Base-by-base conservation (phyloP, 1,284 basidiomycete species). In the Puccinia novopanici region DNA sequence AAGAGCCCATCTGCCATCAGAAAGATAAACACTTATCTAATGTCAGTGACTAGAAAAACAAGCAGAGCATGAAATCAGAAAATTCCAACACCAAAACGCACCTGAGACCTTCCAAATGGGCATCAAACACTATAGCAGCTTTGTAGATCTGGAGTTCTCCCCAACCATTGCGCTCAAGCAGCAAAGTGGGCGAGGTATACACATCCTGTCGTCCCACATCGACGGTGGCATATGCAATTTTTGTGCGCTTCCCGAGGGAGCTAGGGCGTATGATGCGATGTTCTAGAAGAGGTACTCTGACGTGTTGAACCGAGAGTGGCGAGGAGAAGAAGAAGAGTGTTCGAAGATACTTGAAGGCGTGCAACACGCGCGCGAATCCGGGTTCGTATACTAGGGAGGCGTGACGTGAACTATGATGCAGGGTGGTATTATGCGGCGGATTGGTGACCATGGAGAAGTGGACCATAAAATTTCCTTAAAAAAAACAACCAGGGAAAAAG, bases 121-220 rank as follows among this genome's bases (percentile, higher is more conserved):
- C 77, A 70, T 72, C 68, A 37, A 79, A 79, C 19, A 61, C 77
- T 42, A 79, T 52, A 17, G 30, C 22, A 70, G 77, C 77, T 30
- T 72, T 48, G 68, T 79, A 79, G n/a, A 79, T 52, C 19, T 79
- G 77, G 34, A 72, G 68, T 73, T 79, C 77, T 22, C 77, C 77
- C 68, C 67, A 79, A 19, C 75, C 75, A 48, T 77, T 37, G 8
- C 17, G 27, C 52, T 77, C 40, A 30, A 70, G 37, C n/a, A 77
- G 34, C 22, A 65, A 42, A 12, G 27, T 45, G 4, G 65, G 52
- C 55, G 52, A 70, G 67, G 24, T 34, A 34, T 77, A 70, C 15
- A 61, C 55, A 72, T 79, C 77, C 42, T 72, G 67, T 22, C 77
- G 67, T 10, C 77, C 77, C n/a, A 79, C 45, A 61, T 79, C 54